A percentile compares a stretch with the other conserved stretches of the same genome.
Conservation (phyloP, 345 rosid species). For the Salix viminalis region DNA sequence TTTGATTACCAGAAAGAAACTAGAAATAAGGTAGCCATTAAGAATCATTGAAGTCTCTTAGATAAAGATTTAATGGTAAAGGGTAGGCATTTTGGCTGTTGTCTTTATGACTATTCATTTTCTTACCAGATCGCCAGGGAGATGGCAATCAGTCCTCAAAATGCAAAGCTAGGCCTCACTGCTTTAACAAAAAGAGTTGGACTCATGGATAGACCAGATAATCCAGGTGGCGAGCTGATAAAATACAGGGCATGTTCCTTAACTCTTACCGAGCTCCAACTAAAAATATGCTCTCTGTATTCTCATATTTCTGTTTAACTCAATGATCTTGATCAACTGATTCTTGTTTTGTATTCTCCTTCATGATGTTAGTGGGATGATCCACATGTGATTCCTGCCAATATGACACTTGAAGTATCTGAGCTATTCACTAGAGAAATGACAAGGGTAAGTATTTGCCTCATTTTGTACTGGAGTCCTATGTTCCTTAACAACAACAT, state of each 20-base stretch:
- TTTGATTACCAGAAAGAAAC: neutral
- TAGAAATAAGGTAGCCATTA: neutral
- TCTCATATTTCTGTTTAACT: neutral
- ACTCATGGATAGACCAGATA: constrained; percentile 65
- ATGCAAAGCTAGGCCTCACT: constrained; percentile 71
- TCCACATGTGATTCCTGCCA: constrained; percentile 74
- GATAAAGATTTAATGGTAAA: neutral
- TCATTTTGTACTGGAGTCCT: neutral
- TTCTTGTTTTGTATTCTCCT: constrained; percentile 1
- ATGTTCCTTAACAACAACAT: neutral
- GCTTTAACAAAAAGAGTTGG: constrained; percentile 72
- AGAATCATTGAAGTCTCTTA: neutral
- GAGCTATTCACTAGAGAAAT: constrained; percentile 87
- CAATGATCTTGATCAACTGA: neutral
- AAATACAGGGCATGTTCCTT: constrained; percentile 63
- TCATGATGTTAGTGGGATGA: constrained; percentile 74
- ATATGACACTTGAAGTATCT: constrained; percentile 87
- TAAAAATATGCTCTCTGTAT: neutral
- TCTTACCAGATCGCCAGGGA: constrained; percentile 83
- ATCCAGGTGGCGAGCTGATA: constrained; percentile 65
- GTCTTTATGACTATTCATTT: neutral
- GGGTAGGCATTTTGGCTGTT: constrained; percentile 4
- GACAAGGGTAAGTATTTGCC: constrained; percentile 57
- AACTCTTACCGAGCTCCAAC: neutral
- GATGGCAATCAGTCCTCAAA: constrained; percentile 97